These are phyloP conservation scores for Cylindrotheca closterium DNA, from an alignment of 108 stramenopile genomes.

Conservation along the genomic window DNA sequence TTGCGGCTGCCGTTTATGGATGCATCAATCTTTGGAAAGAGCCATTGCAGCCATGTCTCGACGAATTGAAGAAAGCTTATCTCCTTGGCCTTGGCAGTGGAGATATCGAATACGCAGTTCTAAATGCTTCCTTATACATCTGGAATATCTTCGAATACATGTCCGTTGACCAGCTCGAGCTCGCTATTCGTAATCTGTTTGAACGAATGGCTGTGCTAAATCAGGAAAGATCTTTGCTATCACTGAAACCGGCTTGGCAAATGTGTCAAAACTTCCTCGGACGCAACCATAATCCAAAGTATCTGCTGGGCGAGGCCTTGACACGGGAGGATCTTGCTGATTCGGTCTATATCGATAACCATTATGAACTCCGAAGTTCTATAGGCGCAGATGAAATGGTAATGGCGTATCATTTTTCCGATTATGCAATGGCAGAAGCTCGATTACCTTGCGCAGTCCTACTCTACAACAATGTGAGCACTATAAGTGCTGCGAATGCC, in stretches of 20 bases:
- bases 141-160: not conserved
- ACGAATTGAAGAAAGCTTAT: not conserved
- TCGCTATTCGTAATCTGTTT: not conserved
- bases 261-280: not conserved
- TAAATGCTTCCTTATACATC: not conserved
- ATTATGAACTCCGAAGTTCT: not conserved
- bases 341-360: not conserved
- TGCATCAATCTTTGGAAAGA: not conserved
- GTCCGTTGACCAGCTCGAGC: not conserved
- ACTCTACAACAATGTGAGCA: not conserved
- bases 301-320: not conserved
- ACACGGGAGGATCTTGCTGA: not conserved
- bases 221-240: not conserved
- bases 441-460: not conserved
- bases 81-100: not conserved
- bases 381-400: not conserved
- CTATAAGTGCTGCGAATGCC: not conserved
- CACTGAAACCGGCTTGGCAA: not conserved
- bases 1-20: not conserved
- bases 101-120: not conserved
- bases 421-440: not conserved
- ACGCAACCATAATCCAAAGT: not conserved
- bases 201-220: slow-evolving; percentile 1
- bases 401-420: not conserved
- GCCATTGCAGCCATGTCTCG: not conserved